These are phyloP conservation scores for Miamiensis avidus DNA, from an alignment of 169 alveolate species.

Conservation along the genomic window DNA sequence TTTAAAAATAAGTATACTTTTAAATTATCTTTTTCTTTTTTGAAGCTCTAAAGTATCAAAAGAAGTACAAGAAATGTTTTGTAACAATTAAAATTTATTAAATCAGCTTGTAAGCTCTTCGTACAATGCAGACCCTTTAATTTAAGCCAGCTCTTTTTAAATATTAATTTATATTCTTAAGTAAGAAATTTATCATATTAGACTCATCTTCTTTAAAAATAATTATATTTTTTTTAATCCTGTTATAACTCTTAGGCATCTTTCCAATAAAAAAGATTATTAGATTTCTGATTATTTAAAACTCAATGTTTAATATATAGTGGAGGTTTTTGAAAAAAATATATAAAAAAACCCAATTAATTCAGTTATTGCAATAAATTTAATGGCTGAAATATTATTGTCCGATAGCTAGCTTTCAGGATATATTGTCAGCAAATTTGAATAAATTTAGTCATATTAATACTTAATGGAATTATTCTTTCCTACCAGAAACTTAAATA, in stretches of 20 bases:
- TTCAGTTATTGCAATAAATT: constrained; percentile 59
- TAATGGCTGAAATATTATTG: constrained; percentile 72
- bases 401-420: constrained; percentile 23
- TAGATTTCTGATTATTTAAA: constrained; percentile 41
- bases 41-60: not conserved
- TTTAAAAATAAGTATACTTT: not conserved
- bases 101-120: constrained; percentile 43
- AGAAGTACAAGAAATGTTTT: constrained; percentile 54
- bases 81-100: constrained; percentile 45
- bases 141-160: constrained; percentile 57
- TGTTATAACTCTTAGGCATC: not conserved
- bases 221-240: too few species aligned
- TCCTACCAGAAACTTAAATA: constrained; percentile 46
- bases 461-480: constrained; percentile 51
- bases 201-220: too few species aligned
- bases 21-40: too few species aligned
- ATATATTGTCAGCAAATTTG: constrained; percentile 40
- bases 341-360: constrained; percentile 61
- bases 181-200: constrained; percentile 36
- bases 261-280: constrained; percentile 32
- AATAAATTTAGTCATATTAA: constrained; percentile 41
- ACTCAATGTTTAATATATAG: constrained; percentile 59
- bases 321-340: constrained; percentile 69
- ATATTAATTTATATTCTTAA: constrained; percentile 67
- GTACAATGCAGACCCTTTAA: constrained; percentile 65